Conservation (phyloP, 2,329 filamentous ascomycete species). For the Berkeleyomyces rouxiae region DNA sequence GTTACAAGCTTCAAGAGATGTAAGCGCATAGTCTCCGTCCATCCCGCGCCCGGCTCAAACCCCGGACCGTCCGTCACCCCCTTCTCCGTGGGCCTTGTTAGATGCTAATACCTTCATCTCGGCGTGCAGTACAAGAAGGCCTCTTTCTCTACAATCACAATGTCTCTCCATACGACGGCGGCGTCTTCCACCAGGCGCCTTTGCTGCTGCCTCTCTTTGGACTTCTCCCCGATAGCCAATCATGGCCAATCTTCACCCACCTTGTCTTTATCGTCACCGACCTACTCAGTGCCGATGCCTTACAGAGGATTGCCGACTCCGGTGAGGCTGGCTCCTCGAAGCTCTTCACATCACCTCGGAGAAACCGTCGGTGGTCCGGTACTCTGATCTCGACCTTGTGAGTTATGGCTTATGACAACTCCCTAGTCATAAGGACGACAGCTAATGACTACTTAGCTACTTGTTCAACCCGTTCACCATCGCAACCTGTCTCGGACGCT, state of each 20-base stretch:
- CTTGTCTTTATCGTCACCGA: constrained; percentile 71
- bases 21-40: constrained; percentile 29
- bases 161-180: constrained; percentile 92
- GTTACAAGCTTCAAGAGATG: constrained; percentile 96
- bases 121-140: constrained; percentile 67
- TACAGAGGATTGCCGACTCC: constrained; percentile 66
- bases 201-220: constrained; percentile 84
- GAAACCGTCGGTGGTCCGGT: constrained; percentile 56
- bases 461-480: constrained; percentile 93
- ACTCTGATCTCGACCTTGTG: constrained; percentile 65
- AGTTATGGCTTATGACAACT: constrained; percentile 17
- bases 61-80: background rate
- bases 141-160: constrained; percentile 92
- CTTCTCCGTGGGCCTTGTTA: background rate
- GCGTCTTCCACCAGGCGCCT: constrained; percentile 67
- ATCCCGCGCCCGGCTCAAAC: background rate
- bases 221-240: constrained; percentile 54
- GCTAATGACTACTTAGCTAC: constrained; percentile 37
- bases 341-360: constrained; percentile 59
- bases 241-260: constrained; percentile 56
- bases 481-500: constrained; percentile 74
- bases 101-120: constrained; percentile 2
- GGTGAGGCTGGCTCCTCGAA: constrained; percentile 59
- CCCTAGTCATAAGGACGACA: background rate
- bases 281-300: constrained; percentile 61